These are phyloP conservation scores for Exophiala phaeomuriformis DNA, from an alignment of 2,329 filamentous ascomycete species.

Conservation along the genomic window DNA sequence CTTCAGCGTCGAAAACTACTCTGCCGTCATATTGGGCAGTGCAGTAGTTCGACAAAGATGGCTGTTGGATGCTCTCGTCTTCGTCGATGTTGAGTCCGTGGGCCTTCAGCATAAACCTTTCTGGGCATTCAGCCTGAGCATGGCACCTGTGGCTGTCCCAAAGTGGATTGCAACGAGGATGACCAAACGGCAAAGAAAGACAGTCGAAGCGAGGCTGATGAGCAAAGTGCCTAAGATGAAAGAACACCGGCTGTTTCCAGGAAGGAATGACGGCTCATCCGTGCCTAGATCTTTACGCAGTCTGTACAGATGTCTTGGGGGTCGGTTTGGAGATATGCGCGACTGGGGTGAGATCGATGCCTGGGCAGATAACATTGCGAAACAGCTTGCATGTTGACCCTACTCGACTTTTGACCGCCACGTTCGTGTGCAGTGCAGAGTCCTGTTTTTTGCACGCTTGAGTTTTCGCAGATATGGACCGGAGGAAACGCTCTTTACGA, in stretches of 20 bases:
- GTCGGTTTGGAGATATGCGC: constrained; percentile 16
- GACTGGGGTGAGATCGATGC: constrained; percentile 20
- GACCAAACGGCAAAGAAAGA: constrained; percentile 7
- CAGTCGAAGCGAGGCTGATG: constrained; percentile 5
- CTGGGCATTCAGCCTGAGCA: constrained; percentile 21
- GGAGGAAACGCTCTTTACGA: too few relatives aligned
- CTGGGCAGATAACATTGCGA: constrained; percentile 18
- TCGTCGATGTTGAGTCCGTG: constrained; percentile 21
- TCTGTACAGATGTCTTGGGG: constrained; percentile 19
- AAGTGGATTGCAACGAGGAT: constrained; percentile 12
- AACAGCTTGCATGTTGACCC: constrained; percentile 13
- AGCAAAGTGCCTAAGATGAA: constrained; percentile 16
- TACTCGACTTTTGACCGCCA: background rate
- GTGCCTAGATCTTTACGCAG: constrained; percentile 4
- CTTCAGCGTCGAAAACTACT: constrained; percentile 21
- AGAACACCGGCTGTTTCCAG: constrained; percentile 20
- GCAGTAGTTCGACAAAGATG: constrained; percentile 13
- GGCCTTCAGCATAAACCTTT: constrained; percentile 15
- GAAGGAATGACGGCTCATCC: constrained; percentile 14
- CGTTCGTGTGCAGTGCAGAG: too few relatives aligned
- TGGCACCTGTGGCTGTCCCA: constrained; percentile 8
- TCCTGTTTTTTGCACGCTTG: too few relatives aligned
- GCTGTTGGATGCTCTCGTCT: constrained; percentile 19
- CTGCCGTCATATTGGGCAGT: constrained; percentile 20
- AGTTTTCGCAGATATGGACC: too few relatives aligned